Conservation (phyloP, 352 stramenopile species). For the Phytophthora palmivora region DNA sequence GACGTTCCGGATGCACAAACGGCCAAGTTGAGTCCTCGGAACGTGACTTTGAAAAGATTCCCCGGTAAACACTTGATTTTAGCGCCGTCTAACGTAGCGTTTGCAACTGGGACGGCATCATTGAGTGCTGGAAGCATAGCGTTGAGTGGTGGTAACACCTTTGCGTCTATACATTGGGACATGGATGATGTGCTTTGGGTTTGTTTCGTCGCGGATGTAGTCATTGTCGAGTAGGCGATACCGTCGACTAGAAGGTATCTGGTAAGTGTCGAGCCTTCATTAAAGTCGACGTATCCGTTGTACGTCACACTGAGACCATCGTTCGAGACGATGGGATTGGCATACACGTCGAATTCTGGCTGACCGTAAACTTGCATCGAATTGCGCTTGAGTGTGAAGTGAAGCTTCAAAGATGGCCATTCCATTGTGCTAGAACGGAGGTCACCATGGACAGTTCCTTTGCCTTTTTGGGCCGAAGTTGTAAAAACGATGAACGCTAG, state of each 20-base stretch:
- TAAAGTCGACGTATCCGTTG: conserved; percentile 41
- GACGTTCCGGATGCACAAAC: conserved; percentile 34
- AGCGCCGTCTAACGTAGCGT: conserved; percentile 12
- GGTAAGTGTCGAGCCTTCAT: conserved; percentile 27
- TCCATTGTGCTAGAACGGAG: conserved; percentile 31
- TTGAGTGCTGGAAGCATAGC: conserved; percentile 37
- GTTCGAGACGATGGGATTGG: conserved; percentile 38
- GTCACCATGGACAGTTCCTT: conserved; percentile 27
- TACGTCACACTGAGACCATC: conserved; percentile 40
- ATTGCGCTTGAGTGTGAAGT: conserved; percentile 46
- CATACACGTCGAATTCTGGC: conserved; percentile 43
- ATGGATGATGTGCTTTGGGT: conserved; percentile 10
- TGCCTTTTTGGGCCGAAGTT: conserved; percentile 11
- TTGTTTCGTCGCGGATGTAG: conserved; percentile 9
- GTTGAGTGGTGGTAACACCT: conserved; percentile 36
- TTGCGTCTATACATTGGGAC: conserved; percentile 31
- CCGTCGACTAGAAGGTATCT: conserved; percentile 45
- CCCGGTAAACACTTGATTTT: conserved; percentile 41
- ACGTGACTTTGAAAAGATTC: conserved; percentile 41
- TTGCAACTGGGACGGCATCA: conserved; percentile 17
- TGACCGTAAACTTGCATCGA: conserved; percentile 47
- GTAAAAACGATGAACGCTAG: conserved; percentile 3
- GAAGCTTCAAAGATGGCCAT: conserved; percentile 49
- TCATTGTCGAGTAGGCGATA: conserved; percentile 40
- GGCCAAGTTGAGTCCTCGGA: conserved; percentile 35